A percentile compares a stretch with the other conserved stretches of the same genome.
Evolutionary conservation across 306 rosid species (phyloP).

Genomic region (Prunus armeniaca): DNA sequence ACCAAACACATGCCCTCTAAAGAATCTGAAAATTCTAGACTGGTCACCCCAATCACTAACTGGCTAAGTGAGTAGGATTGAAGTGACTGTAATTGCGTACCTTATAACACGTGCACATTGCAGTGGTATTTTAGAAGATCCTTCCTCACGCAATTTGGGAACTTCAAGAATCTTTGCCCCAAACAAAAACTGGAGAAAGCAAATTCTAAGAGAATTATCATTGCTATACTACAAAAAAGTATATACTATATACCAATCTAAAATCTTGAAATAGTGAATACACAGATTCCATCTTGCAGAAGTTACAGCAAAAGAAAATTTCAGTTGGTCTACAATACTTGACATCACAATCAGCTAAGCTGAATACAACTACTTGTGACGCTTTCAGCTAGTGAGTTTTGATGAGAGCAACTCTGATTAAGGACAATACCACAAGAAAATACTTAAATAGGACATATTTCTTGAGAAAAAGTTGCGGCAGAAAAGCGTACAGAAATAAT

Average conservation of each 20-base stretch:
- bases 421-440: neutral
- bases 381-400: too few relatives aligned
- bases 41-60: neutral
- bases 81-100: neutral
- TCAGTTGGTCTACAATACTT: too few relatives aligned
- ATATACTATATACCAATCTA: neutral
- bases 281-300: too few relatives aligned
- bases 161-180: constrained; percentile 62
- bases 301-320: too few relatives aligned
- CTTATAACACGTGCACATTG: too few relatives aligned
- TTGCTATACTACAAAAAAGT: neutral
- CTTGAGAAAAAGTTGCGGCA: neutral
- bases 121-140: too few relatives aligned
- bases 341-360: too few relatives aligned
- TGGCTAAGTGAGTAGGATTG: neutral
- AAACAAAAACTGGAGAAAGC: constrained; percentile 54
- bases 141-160: constrained; percentile 24
- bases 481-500: neutral
- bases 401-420: too few relatives aligned
- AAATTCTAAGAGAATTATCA: constrained; percentile 12
- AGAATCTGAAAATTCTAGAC: neutral
- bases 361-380: too few relatives aligned
- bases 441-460: neutral
- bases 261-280: too few relatives aligned
- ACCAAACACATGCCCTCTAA: neutral